Base-by-base conservation (phyloP, 163 green algal genomes). In the Smithsoniella earleae region DNA sequence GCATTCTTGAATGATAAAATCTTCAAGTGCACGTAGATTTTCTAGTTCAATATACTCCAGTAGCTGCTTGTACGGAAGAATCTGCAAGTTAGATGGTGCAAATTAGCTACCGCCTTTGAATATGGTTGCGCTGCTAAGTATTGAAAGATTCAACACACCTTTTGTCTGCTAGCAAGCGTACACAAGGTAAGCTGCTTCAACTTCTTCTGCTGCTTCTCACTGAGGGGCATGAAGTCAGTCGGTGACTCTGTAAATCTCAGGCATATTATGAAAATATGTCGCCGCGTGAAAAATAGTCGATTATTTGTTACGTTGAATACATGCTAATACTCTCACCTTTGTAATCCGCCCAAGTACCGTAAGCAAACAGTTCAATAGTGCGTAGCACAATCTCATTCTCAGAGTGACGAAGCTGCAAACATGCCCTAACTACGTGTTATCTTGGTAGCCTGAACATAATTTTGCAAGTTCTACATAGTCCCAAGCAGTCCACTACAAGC, bases 1-100 rank as follows among this genome's bases (percentile, higher is more conserved):
- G 25, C 58, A 69, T 13, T 69, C 30, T 36, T 69, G 58, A 43
- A 69, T 69, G 27, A 69, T 43, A 34, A 69, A 69, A 34, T 69
- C 58, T 13, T 69, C 58, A 30, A 69, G 16, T 25, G 20, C 31
- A 10, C 58, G 58, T n/a, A 69, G 22, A 0, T 18, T 25, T 4
- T 69, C n/a, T 6, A 69, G 58, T 13, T 69, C 58, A 10, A 69
- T 20, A 13, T 34, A 38, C 3, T 16, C 58, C 10, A 30, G 43
- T 4, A 69, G 25, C 5, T 5, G 18, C 3, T 34, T 43, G 25
- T 69, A 69, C 34, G 58, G 34, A 30, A 69, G 34, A 40, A 69
- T 69, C 58, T 69, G 58, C 25, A 69, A 30, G 3, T 27, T 22
- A 30, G 20, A 20, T 28, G 52, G 8, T 22, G 13, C 40, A 13